phyloP scores from a whole-genome alignment of 352 stramenopile genomes.

The Phytophthora lateralis region DNA sequence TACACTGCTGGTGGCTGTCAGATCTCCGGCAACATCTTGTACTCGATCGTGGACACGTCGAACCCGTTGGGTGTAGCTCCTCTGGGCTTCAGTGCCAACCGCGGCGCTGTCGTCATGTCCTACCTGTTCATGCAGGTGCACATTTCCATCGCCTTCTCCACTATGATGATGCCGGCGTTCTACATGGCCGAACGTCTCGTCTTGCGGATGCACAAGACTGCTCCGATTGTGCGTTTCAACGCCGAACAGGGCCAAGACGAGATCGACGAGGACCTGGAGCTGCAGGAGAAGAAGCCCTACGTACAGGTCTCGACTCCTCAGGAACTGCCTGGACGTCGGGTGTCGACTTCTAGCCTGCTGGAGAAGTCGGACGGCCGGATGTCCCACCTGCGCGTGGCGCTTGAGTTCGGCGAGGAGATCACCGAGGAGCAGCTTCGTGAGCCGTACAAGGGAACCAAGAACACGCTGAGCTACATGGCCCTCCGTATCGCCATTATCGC shows the following conservation, averaged over 20 bases:
- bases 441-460: conserved; percentile 43
- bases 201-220: conserved; percentile 33
- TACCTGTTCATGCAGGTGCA: conserved; percentile 55
- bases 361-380: conserved; percentile 23
- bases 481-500: conserved; percentile 19
- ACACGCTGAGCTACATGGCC: conserved; percentile 42
- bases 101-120: conserved; percentile 42
- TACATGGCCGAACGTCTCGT: conserved; percentile 36
- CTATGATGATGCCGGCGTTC: conserved; percentile 53
- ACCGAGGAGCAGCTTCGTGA: conserved; percentile 21
- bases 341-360: conserved; percentile 12
- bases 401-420: conserved; percentile 21
- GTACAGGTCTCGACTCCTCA: conserved; percentile 4
- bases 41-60: conserved; percentile 22
- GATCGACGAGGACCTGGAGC: conserved; percentile 16
- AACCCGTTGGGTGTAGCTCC: conserved; percentile 19
- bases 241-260: conserved; percentile 26
- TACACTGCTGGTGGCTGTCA: conserved; percentile 22
- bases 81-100: conserved; percentile 52
- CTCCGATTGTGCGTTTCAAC: conserved; percentile 22
- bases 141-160: conserved; percentile 51
- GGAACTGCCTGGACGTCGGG: conserved; percentile 2
- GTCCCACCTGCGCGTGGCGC: conserved; percentile 20
- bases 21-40: conserved; percentile 23
- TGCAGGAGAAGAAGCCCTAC: conserved; percentile 24